Evolutionary conservation across 208 protist species (phyloP), one percentile per base, ranked within the genome.

Genomic region (Tritrichomonas musculus): DNA sequence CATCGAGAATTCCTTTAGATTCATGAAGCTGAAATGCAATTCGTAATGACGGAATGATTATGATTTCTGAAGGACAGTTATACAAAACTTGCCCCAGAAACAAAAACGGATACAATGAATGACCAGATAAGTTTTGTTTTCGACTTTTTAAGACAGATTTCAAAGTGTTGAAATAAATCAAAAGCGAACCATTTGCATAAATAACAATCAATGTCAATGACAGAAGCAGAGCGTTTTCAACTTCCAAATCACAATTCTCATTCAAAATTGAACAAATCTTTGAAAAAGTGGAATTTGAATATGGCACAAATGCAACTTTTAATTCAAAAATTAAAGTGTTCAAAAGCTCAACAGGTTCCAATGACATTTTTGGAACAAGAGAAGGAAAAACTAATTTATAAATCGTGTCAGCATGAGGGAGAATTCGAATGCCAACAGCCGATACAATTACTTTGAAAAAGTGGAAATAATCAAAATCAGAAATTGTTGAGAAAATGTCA

Each of bases 391-490:
- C 44, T 36, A 75, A 44, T 75, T 75, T 36, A 27, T 44, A 44
- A 14, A 82, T 82, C 47, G 47, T 25, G 30, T 82, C 73, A n/a
- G 20, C 41, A 30, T 82, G 50, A 82, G 73, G 73, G 0, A 82
- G 20, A 82, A 82, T 82, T n/a, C 39, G 25, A 9, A 82, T 20
- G 30, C 50, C 73, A 11, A 82, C 73, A 36, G 50, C 11, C 30
- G 50, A 53, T 47, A 82, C 50, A 8, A 82, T 82, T 22, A 41
- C 30, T 30, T 20, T 82, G 1, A 82, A 30, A 36, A 82, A 82
- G 41, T 82, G 73, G 33, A 82, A 82, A 82, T 53, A 82, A 53
- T n/a, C 39, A 82, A 53, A n/a, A n/a, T n/a, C n/a, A 36, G n/a
- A 50, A 50, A 82, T 50, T 0, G 33, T 41, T 0, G 33, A 50